Base-by-base conservation (phyloP, 306 rosid species). In the Citrullus mucosospermus region DNA sequence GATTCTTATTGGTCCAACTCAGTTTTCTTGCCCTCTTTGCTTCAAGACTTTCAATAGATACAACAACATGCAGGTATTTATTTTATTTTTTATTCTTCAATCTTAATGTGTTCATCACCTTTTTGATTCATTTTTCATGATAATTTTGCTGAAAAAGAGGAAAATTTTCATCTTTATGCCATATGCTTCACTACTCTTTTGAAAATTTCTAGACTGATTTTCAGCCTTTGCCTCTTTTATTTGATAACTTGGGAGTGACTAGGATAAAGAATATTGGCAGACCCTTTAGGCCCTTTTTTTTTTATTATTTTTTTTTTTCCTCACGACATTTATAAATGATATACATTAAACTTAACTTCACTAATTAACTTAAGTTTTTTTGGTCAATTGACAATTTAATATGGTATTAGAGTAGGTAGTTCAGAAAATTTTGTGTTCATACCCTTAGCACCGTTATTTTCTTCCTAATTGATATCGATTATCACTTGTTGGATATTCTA, bases 31-130 rank as follows among this genome's bases (percentile, higher is more conserved):
- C 72, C 96, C 97, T 59, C 98, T 93, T 86, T 93, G 98, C 84
- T 92, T 87, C 91, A 93, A 93, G 83, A 91, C 98, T 59, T 93
- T 93, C 90, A 93, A 93, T 75, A 89, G 98, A 91, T 93, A 91
- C 87, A 93, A 93, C 78, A 93, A 93, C 89, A 90, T 93, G 97
- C 98, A 93, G 98, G 98, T 68, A 66, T 9, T 8, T 57, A 83
- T 38, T 65, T 65, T 3, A 84, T 32, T 51, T 0, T 51, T 53
- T 14, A 57, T 39, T 38, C 3, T 6, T 41, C 18, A 18, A 18
- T 68, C 9, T n/a, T 39, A 5, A 10, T 70, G 30, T 44, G 15
- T 14, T 20, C 55, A 20, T 69, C 56, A 20, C n/a, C 30, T 69
- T 69, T 69, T 53, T 69, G 32, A 22, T 46, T 70, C 58, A 30